Evolutionary conservation across 192 early-diverging fungal species (phyloP).

Genomic region (Dispira simplex): DNA sequence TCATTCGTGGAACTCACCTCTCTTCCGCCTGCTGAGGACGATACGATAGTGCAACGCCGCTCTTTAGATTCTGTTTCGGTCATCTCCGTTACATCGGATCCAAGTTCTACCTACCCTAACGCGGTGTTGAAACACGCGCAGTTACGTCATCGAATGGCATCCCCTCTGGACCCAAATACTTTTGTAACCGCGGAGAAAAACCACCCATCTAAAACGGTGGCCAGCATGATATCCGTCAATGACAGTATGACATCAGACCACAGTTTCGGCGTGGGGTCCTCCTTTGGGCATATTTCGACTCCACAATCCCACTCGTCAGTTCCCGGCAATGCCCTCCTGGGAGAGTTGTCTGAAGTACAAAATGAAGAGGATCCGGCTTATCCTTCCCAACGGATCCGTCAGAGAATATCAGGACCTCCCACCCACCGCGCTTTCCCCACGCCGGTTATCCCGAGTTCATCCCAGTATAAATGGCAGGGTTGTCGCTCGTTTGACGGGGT

Average conservation of each 20-base stretch:
- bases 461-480: too few species aligned
- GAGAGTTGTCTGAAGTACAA: not conserved
- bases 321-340: not conserved
- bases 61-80: not conserved
- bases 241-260: not conserved
- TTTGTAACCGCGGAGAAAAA: too few species aligned
- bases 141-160: too few species aligned
- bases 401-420: too few species aligned
- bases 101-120: not conserved
- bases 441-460: too few species aligned
- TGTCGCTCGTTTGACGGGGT: too few species aligned
- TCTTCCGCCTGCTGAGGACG: not conserved
- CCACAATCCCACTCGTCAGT: not conserved
- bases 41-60: not conserved
- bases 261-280: constrained; percentile 11
- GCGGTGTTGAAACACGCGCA: not conserved
- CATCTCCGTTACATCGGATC: not conserved
- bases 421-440: too few species aligned
- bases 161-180: too few species aligned
- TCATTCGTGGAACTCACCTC: not conserved
- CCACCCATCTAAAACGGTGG: too few species aligned
- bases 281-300: constrained; percentile 1
- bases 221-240: too few species aligned
- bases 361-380: too few species aligned
- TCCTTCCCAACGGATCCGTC: too few species aligned